Percentiles rank a stretch among this genome's conserved stretches.
Conservation (phyloP, 2,329 filamentous ascomycete genomes). For the Penicillium sp. region DNA sequence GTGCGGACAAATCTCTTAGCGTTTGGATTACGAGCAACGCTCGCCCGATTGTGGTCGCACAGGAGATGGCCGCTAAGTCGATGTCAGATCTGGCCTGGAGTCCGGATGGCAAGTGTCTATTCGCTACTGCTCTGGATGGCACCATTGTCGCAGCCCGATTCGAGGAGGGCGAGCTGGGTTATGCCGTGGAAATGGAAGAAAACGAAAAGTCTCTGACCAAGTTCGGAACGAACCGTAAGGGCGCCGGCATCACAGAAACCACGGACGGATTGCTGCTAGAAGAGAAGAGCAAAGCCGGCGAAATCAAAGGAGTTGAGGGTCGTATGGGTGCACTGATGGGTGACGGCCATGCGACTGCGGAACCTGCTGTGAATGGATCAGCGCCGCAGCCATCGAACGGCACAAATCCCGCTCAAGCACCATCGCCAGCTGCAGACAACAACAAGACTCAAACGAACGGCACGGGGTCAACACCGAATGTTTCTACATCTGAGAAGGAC, state of each 20-base stretch:
- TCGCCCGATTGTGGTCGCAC: conserved; percentile 81
- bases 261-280: conserved; percentile 85
- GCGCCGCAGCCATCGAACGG: conserved; percentile 46
- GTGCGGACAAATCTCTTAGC: conserved; percentile 92
- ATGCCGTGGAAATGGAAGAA: conserved; percentile 79
- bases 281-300: conserved; percentile 86
- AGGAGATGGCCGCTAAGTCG: conserved; percentile 84
- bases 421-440: conserved; percentile 33
- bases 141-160: conserved; percentile 81
- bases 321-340: conserved; percentile 99
- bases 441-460: conserved; percentile 40
- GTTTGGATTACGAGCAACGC: conserved; percentile 98
- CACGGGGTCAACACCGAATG: conserved; percentile 13
- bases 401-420: conserved; percentile 33
- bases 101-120: conserved; percentile 84
- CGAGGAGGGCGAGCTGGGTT: conserved; percentile 82
- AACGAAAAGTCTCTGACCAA: conserved; percentile 92
- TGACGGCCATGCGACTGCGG: conserved; percentile 61
- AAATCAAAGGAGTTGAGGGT: conserved; percentile 84
- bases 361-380: conserved; percentile 51
- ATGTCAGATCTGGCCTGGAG: conserved; percentile 94
- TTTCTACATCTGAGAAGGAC: conserved; percentile 34
- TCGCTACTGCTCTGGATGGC: conserved; percentile 83
- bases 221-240: conserved; percentile 83
- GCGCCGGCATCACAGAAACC: conserved; percentile 87